Evolutionary conservation across 768 basidiomycete genomes (phyloP).

Genomic region (Lentinula aciculospora): DNA sequence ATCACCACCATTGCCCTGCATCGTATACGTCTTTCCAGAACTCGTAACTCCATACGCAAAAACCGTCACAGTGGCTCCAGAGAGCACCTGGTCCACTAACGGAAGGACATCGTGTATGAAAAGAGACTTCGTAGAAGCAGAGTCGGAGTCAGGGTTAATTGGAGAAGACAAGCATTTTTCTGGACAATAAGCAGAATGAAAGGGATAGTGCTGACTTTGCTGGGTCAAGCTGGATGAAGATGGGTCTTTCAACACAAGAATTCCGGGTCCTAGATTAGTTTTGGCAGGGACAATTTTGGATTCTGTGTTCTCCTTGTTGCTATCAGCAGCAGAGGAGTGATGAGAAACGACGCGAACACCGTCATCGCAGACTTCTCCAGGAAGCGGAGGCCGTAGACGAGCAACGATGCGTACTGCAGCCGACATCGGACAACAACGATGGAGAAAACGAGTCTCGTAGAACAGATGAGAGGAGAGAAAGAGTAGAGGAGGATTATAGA

Average conservation of each 20-base stretch:
- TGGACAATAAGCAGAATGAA: conserved; percentile 1
- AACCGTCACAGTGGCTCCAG: conserved; percentile 58
- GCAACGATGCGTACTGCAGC: not conserved
- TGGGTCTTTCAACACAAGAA: not conserved
- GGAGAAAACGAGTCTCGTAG: no score
- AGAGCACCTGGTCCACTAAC: not conserved
- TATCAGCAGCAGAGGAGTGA: not conserved
- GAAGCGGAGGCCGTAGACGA: not conserved
- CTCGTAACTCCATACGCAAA: conserved; percentile 92
- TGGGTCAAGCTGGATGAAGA: not conserved
- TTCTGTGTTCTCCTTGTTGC: not conserved
- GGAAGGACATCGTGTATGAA: not conserved
- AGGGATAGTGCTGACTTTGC: not conserved
- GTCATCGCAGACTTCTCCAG: conserved; percentile 4
- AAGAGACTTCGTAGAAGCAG: not conserved
- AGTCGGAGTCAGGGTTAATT: not conserved
- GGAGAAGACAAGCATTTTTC: not conserved
- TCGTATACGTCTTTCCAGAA: conserved; percentile 89
- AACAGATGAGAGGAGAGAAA: no score
- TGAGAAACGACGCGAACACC: not conserved
- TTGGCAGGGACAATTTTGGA: not conserved
- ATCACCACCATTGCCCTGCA: conserved; percentile 63
- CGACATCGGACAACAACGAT: no score
- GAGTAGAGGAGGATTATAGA: no score
- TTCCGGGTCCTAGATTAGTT: not conserved